Conservation (phyloP, 2,329 filamentous ascomycete species). For the Aspergillus proliferans region DNA sequence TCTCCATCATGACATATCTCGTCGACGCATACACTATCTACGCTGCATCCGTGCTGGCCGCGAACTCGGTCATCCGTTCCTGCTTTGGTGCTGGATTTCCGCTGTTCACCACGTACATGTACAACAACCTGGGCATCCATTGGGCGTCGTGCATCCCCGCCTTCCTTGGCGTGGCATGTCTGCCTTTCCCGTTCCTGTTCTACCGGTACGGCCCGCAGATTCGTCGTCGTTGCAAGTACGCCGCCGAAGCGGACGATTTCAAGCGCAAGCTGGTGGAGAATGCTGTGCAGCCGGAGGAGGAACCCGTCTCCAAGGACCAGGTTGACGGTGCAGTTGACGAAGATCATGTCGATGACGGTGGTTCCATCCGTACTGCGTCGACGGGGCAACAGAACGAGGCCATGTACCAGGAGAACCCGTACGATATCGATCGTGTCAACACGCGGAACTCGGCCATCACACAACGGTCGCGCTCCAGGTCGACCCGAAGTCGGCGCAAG, state of each 20-base stretch:
- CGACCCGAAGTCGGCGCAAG: slow-evolving; percentile 2
- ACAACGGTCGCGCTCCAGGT: slow-evolving; percentile 12
- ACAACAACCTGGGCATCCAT: slow-evolving; percentile 34
- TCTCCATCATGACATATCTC: slow-evolving; percentile 31
- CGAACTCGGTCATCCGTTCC: slow-evolving; percentile 37
- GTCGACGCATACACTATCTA: slow-evolving; percentile 33
- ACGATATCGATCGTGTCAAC: slow-evolving; percentile 28
- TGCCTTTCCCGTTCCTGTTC: slow-evolving; percentile 34
- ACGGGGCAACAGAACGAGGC: slow-evolving; percentile 6
- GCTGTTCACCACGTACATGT: slow-evolving; percentile 38
- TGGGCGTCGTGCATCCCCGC: slow-evolving; percentile 37
- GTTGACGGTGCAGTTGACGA: neutral
- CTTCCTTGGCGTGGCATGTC: slow-evolving; percentile 31
- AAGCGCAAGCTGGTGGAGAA: slow-evolving; percentile 20
- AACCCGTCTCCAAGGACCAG: neutral
- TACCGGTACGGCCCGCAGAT: slow-evolving; percentile 31
- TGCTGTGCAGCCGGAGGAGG: neutral
- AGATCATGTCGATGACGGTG: neutral
- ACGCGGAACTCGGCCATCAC: slow-evolving; percentile 23
- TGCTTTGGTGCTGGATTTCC: slow-evolving; percentile 39
- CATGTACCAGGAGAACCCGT: slow-evolving; percentile 24
- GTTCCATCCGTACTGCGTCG: slow-evolving; percentile 6
- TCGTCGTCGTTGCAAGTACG: slow-evolving; percentile 31
- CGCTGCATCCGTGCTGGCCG: slow-evolving; percentile 30
- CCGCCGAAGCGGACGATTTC: slow-evolving; percentile 25